Evolutionary conservation across 1,139 yeast species (phyloP).

Genomic region (Saccharomycopsis phalli): DNA sequence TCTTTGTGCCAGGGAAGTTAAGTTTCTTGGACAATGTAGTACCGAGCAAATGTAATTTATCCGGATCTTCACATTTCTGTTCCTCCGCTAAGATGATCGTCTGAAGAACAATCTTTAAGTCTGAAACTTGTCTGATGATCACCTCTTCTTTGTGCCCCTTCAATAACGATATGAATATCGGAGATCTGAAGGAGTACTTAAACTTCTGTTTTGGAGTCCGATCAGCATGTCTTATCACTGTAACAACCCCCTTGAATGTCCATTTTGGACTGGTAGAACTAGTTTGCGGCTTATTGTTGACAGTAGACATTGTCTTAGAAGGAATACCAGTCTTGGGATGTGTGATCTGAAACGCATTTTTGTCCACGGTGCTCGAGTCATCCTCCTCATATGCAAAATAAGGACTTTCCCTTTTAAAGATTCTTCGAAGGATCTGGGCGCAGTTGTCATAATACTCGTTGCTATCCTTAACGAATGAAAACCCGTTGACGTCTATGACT

Average conservation of each 20-base stretch:
- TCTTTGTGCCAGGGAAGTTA: conserved; percentile 90
- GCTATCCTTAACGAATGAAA: conserved; percentile 94
- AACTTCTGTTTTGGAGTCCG: conserved; percentile 98
- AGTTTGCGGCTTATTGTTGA: too few species aligned
- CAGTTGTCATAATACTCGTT: conserved; percentile 77
- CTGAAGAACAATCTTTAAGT: conserved; percentile 74
- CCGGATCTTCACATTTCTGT: conserved; percentile 68
- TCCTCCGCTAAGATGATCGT: conserved; percentile 79
- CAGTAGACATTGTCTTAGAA: conserved; percentile 18
- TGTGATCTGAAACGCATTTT: too few species aligned
- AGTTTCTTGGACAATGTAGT: conserved; percentile 83
- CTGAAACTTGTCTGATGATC: conserved; percentile 82
- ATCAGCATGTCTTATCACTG: conserved; percentile 94
- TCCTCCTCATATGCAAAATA: neutral
- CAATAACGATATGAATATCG: conserved; percentile 73
- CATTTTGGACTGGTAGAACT: conserved; percentile 43
- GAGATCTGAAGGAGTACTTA: conserved; percentile 87
- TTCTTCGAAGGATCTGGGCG: conserved; percentile 64
- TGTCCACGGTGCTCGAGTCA: neutral
- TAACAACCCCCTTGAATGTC: conserved; percentile 90
- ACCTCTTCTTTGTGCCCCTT: conserved; percentile 97
- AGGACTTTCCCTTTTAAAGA: conserved; percentile 35
- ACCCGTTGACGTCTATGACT: conserved; percentile 97
- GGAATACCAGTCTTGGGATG: conserved; percentile 20
- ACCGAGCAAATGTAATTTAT: conserved; percentile 66